A percentile compares a stretch with the other conserved stretches of the same genome.
Evolutionary conservation across 164 flowering plant species (phyloP).

Genomic region (Tetrastigma voinierianum): DNA sequence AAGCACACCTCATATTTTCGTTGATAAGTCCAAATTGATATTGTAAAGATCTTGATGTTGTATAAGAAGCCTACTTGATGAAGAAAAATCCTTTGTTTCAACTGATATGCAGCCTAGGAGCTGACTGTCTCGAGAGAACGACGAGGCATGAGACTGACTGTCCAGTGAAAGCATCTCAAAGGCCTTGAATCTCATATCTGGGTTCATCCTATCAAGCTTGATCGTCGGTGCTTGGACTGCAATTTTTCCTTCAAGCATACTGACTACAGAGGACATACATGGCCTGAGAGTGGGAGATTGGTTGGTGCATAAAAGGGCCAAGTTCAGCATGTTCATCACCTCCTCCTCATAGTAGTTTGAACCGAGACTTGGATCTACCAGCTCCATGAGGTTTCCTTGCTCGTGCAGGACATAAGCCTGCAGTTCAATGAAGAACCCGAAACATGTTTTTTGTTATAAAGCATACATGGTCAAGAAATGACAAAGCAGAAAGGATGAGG

Average conservation of each 20-base stretch:
- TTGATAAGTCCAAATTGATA: too few relatives aligned
- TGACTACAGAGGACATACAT: constrained; percentile 69
- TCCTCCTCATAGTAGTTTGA: constrained; percentile 50
- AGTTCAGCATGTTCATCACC: constrained; percentile 52
- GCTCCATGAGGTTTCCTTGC: constrained; percentile 67
- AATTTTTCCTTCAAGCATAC: constrained; percentile 68
- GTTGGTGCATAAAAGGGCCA: constrained; percentile 72
- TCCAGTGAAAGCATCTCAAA: constrained; percentile 34
- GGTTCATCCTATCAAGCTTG: constrained; percentile 12
- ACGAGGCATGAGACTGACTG: constrained; percentile 23
- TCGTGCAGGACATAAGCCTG: constrained; percentile 73
- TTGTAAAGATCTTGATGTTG: constrained; percentile 2
- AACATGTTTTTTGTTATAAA: too few relatives aligned
- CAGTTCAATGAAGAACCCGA: neutral
- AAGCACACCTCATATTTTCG: too few relatives aligned
- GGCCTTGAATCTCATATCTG: constrained; percentile 41
- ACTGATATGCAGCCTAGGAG: constrained; percentile 23
- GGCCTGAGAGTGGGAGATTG: constrained; percentile 76
- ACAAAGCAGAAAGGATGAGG: neutral
- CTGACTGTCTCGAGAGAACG: constrained; percentile 23
- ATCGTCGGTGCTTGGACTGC: constrained; percentile 47
- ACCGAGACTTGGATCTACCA: constrained; percentile 67
- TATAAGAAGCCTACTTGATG: constrained; percentile 6
- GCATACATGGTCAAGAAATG: too few relatives aligned
- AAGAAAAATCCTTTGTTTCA: constrained; percentile 9